Evolutionary conservation across 2,329 filamentous ascomycete genomes (phyloP).

Genomic region (Aspergillus nomiae): DNA sequence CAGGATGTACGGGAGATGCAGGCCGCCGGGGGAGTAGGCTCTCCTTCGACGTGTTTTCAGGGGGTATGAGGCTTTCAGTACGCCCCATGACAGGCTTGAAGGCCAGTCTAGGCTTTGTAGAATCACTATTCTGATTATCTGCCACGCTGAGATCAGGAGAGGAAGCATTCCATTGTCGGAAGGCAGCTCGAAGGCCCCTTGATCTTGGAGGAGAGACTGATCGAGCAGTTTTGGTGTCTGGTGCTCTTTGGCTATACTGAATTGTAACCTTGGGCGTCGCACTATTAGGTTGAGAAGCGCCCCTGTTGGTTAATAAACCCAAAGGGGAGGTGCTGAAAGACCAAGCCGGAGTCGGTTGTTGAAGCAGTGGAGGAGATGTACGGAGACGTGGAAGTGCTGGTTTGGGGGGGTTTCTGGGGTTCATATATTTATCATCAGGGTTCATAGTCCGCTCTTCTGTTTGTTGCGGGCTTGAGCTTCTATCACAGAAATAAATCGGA

Average conservation of each 20-base stretch:
- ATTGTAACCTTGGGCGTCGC: slow-evolving; percentile 20
- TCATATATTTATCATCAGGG: slow-evolving; percentile 72
- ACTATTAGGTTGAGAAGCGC: slow-evolving; percentile 40
- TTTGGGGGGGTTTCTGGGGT: slow-evolving; percentile 62
- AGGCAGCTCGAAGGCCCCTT: slow-evolving; percentile 39
- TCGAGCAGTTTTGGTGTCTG: slow-evolving; percentile 32
- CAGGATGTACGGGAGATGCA: slow-evolving; percentile 11
- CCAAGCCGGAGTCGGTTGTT: slow-evolving; percentile 25
- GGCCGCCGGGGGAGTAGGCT: slow-evolving; percentile 19
- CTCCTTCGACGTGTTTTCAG: background rate
- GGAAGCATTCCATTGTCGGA: slow-evolving; percentile 36
- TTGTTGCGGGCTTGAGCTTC: slow-evolving; percentile 63
- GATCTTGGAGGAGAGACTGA: slow-evolving; percentile 41
- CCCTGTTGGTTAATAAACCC: slow-evolving; percentile 29
- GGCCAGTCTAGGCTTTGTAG: background rate
- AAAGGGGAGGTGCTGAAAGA: slow-evolving; percentile 31
- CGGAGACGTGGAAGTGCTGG: slow-evolving; percentile 49
- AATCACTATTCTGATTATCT: slow-evolving; percentile 8
- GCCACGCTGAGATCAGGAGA: slow-evolving; percentile 21
- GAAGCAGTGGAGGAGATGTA: slow-evolving; percentile 44
- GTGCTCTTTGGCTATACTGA: slow-evolving; percentile 20
- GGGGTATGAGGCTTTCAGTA: background rate
- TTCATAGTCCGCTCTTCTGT: slow-evolving; percentile 73
- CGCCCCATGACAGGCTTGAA: background rate
- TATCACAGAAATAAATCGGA: slow-evolving; percentile 60